Conservation (phyloP, 2,329 filamentous ascomycete genomes). For the Sporothrix brasiliensis region DNA sequence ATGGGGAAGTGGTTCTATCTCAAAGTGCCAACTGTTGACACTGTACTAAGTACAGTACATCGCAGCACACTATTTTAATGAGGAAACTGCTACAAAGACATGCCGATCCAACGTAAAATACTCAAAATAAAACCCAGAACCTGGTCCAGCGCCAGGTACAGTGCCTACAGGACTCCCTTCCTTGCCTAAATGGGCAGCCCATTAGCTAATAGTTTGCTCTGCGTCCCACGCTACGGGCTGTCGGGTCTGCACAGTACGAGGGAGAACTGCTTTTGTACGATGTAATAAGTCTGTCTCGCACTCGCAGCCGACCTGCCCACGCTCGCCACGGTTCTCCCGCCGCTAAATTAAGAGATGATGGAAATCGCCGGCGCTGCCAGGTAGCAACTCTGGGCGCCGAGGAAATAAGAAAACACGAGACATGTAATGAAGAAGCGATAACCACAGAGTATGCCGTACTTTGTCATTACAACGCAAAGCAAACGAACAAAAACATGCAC, state of each 20-base stretch:
- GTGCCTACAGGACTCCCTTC: background rate
- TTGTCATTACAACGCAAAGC: background rate
- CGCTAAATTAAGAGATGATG: constrained; percentile 11
- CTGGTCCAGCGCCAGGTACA: background rate
- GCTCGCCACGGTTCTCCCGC: constrained; percentile 24
- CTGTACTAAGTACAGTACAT: no score
- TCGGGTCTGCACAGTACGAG: background rate
- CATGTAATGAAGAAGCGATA: background rate
- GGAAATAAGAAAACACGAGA: background rate
- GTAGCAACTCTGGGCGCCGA: background rate
- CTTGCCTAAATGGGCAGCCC: constrained; percentile 28
- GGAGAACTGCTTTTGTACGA: no score
- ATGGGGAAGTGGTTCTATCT: background rate
- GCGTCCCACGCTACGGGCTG: constrained; percentile 12
- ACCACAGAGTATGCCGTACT: background rate
- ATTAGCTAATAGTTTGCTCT: constrained; percentile 32
- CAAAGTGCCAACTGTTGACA: no score
- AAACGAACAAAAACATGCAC: no score
- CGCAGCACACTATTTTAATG: background rate
- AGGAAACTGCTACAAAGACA: background rate
- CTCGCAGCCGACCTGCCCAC: background rate
- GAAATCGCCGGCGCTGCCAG: background rate
- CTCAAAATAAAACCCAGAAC: background rate
- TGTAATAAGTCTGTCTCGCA: background rate
- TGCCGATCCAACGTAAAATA: background rate